Conservation (phyloP, 176 grass and related monocot species). For the Cenchrus purpureus region DNA sequence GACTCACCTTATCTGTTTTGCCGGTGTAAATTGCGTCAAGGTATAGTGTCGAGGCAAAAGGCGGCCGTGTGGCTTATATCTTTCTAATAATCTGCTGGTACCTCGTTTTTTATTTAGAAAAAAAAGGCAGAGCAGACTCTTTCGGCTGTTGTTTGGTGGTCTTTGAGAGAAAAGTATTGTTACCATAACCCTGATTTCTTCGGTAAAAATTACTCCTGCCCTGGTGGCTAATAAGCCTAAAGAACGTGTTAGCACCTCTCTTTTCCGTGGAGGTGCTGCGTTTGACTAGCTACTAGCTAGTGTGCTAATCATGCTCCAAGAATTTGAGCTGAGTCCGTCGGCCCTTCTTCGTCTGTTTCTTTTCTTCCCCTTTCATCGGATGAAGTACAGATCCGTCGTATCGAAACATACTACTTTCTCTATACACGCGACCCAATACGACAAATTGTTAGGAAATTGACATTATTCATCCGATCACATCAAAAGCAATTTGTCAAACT, state of each 20-base stretch:
- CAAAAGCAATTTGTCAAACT: no score
- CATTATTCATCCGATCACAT: no score
- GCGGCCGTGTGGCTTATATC: not conserved
- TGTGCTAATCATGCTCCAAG: not conserved
- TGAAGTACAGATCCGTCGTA: no score
- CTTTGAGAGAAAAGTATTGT: no score
- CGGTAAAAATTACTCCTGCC: no score
- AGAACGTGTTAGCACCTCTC: not conserved
- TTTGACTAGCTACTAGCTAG: conserved; percentile 7
- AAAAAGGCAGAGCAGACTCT: not conserved
- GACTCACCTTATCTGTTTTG: conserved; percentile 51
- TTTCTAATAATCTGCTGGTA: not conserved
- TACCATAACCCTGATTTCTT: no score
- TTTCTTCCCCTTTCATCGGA: not conserved
- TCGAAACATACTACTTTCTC: no score
- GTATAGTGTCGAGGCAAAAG: no score
- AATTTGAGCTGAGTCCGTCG: not conserved
- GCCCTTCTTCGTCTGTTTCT: not conserved
- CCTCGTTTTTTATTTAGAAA: not conserved
- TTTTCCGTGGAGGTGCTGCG: not conserved
- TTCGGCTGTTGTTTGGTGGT: no score
- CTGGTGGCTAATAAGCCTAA: no score
- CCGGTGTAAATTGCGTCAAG: conserved; percentile 5
- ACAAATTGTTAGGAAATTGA: no score
- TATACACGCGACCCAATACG: no score